A percentile compares a stretch with the other conserved stretches of the same genome.
Conservation (phyloP, 2,329 filamentous ascomycete genomes). For the Ophiocordyceps camponoti-leonardi region DNA sequence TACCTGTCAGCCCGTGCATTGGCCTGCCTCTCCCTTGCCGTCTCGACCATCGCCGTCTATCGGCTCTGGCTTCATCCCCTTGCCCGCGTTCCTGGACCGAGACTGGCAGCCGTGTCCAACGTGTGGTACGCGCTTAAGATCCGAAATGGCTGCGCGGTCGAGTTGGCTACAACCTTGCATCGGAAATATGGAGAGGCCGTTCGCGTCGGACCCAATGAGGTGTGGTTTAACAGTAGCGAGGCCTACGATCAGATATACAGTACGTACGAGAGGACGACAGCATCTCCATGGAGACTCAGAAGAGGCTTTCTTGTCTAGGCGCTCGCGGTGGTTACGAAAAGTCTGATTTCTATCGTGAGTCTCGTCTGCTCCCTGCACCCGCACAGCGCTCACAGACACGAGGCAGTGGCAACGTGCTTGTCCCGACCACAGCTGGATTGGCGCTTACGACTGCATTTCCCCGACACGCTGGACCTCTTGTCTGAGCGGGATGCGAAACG, state of each 20-base stretch:
- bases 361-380: neutral
- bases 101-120: conserved; percentile 26
- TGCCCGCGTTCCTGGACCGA: conserved; percentile 26
- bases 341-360: conserved; percentile 32
- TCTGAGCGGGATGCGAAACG: conserved; percentile 28
- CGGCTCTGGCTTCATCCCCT: conserved; percentile 26
- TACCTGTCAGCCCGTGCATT: neutral
- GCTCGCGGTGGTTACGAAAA: conserved; percentile 30
- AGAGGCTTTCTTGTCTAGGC: conserved; percentile 14
- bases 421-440: conserved; percentile 24
- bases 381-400: neutral
- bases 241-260: conserved; percentile 31
- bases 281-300: neutral
- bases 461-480: conserved; percentile 31
- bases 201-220: conserved; percentile 34
- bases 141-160: conserved; percentile 22
- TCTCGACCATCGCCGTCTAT: conserved; percentile 13
- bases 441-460: conserved; percentile 15
- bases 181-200: conserved; percentile 29
- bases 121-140: conserved; percentile 29
- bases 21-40: conserved; percentile 1
- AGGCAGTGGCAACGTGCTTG: conserved; percentile 26
- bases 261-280: conserved; percentile 8
- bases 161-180: conserved; percentile 26
- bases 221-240: conserved; percentile 32